phyloP scores from a whole-genome alignment of 106 monocot species.

The Alisma plantagoaquatica region DNA sequence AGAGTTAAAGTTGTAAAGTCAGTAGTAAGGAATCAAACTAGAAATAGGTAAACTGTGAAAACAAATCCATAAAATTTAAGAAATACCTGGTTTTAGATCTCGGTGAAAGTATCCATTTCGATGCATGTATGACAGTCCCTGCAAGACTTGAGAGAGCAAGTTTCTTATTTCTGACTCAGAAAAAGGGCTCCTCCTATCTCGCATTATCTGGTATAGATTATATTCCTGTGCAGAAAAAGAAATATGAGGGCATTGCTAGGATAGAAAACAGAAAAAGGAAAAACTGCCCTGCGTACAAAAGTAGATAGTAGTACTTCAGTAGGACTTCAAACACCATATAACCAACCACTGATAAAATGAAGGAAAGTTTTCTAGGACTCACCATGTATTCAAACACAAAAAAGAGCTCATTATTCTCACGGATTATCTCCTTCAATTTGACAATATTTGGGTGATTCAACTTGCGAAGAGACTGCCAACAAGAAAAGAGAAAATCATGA shows the following conservation, averaged over 20 bases:
- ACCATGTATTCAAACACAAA: constrained; percentile 84
- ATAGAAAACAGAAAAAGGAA: not conserved
- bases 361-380: not conserved
- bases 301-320: not conserved
- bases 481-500: not conserved
- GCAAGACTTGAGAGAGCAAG: constrained; percentile 69
- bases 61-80: not conserved
- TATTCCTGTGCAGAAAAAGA: constrained; percentile 36
- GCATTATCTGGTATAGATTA: constrained; percentile 82
- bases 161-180: constrained; percentile 66
- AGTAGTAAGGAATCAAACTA: not conserved
- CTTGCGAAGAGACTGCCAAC: constrained; percentile 52
- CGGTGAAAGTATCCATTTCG: constrained; percentile 84
- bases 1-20: not conserved
- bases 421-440: constrained; percentile 63
- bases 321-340: not conserved
- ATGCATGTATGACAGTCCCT: constrained; percentile 84
- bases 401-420: constrained; percentile 60
- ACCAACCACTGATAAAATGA: not conserved
- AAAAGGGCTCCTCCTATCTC: constrained; percentile 32
- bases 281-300: not conserved
- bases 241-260: not conserved
- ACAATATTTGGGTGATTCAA: constrained; percentile 67
- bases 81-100: constrained; percentile 87
- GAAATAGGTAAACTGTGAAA: not conserved